Evolutionary conservation across 441 rosid genomes (phyloP), one percentile per base, ranked within the genome.

Genomic region (Flueggea neowawraea): DNA sequence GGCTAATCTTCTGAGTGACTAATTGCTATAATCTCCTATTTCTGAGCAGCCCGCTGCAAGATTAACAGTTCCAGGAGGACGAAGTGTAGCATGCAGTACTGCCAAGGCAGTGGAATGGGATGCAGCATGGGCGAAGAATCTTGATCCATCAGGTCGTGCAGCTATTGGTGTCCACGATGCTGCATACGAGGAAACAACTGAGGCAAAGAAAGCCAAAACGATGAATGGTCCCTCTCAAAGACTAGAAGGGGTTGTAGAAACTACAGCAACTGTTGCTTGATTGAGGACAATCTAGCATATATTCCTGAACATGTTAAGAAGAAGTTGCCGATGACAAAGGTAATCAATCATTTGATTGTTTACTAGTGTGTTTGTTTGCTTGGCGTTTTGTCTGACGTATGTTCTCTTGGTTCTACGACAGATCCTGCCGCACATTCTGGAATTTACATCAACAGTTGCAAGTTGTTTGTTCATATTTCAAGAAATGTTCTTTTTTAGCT

Each of bases 21-120:
- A 4, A 5, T 36, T 36, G 41, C 6, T 31, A 3, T 31, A 51
- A 57, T 65, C 52, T 58, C 47, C 61, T 43, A 41, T 63, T 69
- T 77, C 53, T 65, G 71, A 64, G 69, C 80, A 95, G 99, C 83
- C 84, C 22, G 89, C 97, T 62, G 99, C 99, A 22, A 86, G 98
- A 69, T 81, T 78, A 12, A 95, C 98, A 0, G 99, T 95, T 63
- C 99, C 99, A 28, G 98, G 96, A 73, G 99, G 99, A 60, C 99
- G 98, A 52, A 91, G 97, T 63, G 75, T 91, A 45, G 99, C 99
- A 5, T 95, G 99, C 83, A 95, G 99, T 61, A 86, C 98, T 2
- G 97, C 98, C 15, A 95, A 91, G 75, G 98, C 98, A 61, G 90
- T 91, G 47, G 98, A 90, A 68, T 95, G 99, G 97, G 98, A 95